These are phyloP conservation scores for Craspedostauros australis DNA, from an alignment of 108 stramenopile genomes.

Conservation along the genomic window DNA sequence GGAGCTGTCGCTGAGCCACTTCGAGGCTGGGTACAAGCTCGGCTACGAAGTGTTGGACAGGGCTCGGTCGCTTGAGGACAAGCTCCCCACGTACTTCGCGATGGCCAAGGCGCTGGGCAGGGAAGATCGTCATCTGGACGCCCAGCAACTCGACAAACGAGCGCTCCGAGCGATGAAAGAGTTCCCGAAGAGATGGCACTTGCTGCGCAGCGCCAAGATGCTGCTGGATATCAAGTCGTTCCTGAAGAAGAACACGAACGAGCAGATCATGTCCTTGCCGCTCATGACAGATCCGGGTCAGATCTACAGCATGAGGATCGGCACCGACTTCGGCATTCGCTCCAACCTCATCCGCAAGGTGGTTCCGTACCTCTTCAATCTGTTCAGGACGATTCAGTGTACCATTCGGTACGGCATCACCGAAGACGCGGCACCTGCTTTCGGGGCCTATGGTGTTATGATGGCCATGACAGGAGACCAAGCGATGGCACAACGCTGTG, in stretches of 20 bases:
- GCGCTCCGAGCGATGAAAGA: conserved; percentile 8
- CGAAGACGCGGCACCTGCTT: conserved; percentile 10
- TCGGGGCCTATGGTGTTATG: conserved; percentile 19
- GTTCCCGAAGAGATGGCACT: conserved; percentile 9
- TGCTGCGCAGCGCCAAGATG: conserved; percentile 11
- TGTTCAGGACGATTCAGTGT: conserved; percentile 5
- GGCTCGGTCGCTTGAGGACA: conserved; percentile 14
- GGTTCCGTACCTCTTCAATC: conserved; percentile 10
- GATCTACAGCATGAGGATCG: conserved; percentile 9
- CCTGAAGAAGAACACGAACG: conserved; percentile 8
- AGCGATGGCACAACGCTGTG: too few species aligned
- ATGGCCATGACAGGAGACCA: too few species aligned
- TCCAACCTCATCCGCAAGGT: conserved; percentile 5
- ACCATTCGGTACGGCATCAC: conserved; percentile 19
- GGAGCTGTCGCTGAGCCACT: conserved; percentile 21
- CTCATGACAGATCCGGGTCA: conserved; percentile 4
- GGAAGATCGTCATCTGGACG: conserved; percentile 15
- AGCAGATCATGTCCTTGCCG: conserved; percentile 16
- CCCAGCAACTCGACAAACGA: conserved; percentile 1
- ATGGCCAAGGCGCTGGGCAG: conserved; percentile 11
- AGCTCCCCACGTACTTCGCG: conserved; percentile 14
- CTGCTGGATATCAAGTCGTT: background rate
- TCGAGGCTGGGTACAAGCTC: conserved; percentile 10
- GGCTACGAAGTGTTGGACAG: conserved; percentile 3
- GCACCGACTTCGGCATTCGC: conserved; percentile 8